A percentile compares a stretch with the other conserved stretches of the same genome.
These are phyloP conservation scores for Venturia oleaginea DNA, from an alignment of 2,329 filamentous ascomycete species.

Conservation along the genomic window DNA sequence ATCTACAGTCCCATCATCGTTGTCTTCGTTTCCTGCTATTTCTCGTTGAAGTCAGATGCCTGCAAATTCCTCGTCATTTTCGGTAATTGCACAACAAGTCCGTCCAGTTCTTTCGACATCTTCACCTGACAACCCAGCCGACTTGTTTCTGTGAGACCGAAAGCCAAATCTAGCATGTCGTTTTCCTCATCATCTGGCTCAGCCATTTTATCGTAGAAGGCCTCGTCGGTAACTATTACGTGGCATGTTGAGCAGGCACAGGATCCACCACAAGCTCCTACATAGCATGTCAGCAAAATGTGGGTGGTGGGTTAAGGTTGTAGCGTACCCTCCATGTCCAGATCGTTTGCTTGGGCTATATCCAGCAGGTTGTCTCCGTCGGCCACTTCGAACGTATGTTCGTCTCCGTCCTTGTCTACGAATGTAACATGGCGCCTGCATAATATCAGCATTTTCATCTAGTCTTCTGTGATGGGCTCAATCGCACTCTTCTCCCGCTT, in stretches of 20 bases:
- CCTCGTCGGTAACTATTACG: constrained; percentile 68
- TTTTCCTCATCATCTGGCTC: constrained; percentile 75
- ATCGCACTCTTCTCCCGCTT: constrained; percentile 81
- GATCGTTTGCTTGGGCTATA: constrained; percentile 85
- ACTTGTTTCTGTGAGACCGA: constrained; percentile 78
- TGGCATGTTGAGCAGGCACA: constrained; percentile 93
- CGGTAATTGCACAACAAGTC: constrained; percentile 74
- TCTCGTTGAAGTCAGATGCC: constrained; percentile 70
- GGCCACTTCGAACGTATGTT: constrained; percentile 68
- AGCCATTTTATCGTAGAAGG: constrained; percentile 67
- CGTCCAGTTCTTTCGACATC: constrained; percentile 86
- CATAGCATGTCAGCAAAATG: neutral
- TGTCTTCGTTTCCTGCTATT: constrained; percentile 17
- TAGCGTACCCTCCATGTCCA: constrained; percentile 82
- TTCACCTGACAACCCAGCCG: constrained; percentile 81
- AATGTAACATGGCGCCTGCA: constrained; percentile 78
- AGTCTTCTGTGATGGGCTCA: neutral
- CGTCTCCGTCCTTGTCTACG: constrained; percentile 77
- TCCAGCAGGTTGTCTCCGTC: constrained; percentile 90
- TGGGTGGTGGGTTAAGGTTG: neutral
- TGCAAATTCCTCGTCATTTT: constrained; percentile 94
- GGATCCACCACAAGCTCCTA: constrained; percentile 82
- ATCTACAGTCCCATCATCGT: neutral
- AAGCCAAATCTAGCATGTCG: constrained; percentile 85
- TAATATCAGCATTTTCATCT: neutral